Base-by-base conservation (phyloP, 108 stramenopile species). In the Asterionellopsis glacialis region DNA sequence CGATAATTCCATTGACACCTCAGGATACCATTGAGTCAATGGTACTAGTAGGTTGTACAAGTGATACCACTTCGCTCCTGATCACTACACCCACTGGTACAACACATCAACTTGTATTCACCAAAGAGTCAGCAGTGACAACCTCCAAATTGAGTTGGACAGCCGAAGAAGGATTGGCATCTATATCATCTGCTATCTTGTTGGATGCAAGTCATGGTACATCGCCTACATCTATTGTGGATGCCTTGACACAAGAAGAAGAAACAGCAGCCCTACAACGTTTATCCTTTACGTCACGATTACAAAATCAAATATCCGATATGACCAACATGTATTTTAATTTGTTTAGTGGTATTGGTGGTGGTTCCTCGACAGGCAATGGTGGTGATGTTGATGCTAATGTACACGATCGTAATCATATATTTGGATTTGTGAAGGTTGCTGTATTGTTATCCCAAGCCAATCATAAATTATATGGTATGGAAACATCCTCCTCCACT, bases 351-450 rank as follows among this genome's bases (percentile, higher is more conserved):
- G n/a, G n/a, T n/a, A n/a, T n/a, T n/a, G 6, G 47, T 21, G 4
- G 19, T 16, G 6, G 47, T 21, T 5, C 47, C 5, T 67, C 57
- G 68, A 74, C n/a, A n/a, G n/a, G n/a, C n/a, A n/a, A n/a, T n/a
- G n/a, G n/a, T n/a, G n/a, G n/a, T n/a, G n/a, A n/a, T n/a, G n/a
- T n/a, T n/a, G n/a, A n/a, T n/a, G n/a, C n/a, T n/a, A n/a, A n/a
- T n/a, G n/a, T n/a, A n/a, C n/a, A n/a, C 45, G 77, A 70, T 27
- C 67, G 76, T 18, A 77, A 87, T 61, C 65, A 74, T 51, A 51
- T 67, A 0, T 93, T 93, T 73, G 92, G 92, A 28, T 90, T 93
- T 67, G 78, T 83, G 72, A 90, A 93, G 64, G 57, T 88, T 25
- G 80, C 88, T 2, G 81, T 88, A 6, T 39, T 87, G 18, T 61